A percentile compares a stretch with the other conserved stretches of the same genome.
Evolutionary conservation across 2,329 filamentous ascomycete genomes (phyloP).

Genomic region (Alternaria sp.): DNA sequence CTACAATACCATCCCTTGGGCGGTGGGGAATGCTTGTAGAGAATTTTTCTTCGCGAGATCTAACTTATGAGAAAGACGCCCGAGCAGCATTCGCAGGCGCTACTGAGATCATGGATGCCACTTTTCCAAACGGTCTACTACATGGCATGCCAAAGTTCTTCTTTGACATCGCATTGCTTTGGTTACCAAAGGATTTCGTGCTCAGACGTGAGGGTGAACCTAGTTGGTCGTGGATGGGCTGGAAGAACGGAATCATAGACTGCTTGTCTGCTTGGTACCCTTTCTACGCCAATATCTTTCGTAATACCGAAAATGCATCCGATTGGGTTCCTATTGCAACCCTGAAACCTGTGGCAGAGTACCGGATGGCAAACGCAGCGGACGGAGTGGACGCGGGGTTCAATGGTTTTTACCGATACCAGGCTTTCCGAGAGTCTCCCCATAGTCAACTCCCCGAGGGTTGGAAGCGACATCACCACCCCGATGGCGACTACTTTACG

Average conservation of each 20-base stretch:
- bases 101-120: neutral
- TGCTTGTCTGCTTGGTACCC: neutral
- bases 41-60: neutral
- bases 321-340: neutral
- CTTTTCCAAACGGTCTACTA: neutral
- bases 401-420: neutral
- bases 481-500: neutral
- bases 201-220: neutral
- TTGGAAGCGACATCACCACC: neutral
- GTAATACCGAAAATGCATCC: neutral
- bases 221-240: slow-evolving; percentile 5
- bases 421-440: neutral
- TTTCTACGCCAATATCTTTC: neutral
- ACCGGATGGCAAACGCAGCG: neutral
- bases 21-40: neutral
- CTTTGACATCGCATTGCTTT: neutral
- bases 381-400: neutral
- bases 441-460: neutral
- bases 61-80: neutral
- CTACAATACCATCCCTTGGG: neutral
- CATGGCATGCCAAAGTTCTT: slow-evolving; percentile 2
- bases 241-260: neutral
- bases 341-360: neutral
- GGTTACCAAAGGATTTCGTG: neutral
- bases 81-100: neutral